phyloP scores from a whole-genome alignment of 345 rosid genomes.

The Lumnitzera racemosa region DNA sequence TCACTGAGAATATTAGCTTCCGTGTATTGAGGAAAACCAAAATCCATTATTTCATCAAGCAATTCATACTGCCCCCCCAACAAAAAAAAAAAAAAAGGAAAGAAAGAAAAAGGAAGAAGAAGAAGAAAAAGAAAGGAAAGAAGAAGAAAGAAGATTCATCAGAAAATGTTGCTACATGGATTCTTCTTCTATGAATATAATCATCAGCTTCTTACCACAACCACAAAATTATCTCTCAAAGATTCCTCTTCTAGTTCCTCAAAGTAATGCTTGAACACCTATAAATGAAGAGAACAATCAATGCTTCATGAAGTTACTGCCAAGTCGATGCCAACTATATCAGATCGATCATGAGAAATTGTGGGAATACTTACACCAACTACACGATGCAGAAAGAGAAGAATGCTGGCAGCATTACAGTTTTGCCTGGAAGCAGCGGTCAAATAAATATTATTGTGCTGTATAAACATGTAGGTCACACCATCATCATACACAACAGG shows the following conservation, averaged over 20 bases:
- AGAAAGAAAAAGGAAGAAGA: not conserved
- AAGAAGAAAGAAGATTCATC: not conserved
- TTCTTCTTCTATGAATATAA: not conserved
- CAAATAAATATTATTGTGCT: constrained; percentile 85
- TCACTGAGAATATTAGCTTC: constrained; percentile 92
- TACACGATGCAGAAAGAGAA: constrained; percentile 79
- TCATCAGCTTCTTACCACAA: constrained; percentile 58
- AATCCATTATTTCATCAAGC: constrained; percentile 99
- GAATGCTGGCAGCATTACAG: constrained; percentile 92
- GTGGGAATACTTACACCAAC: constrained; percentile 58
- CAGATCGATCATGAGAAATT: not conserved
- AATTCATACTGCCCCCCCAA: constrained; percentile 64
- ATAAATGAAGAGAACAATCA: too few relatives aligned
- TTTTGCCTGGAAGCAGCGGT: constrained; percentile 90
- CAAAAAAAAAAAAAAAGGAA: not conserved
- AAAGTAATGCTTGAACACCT: constrained; percentile 97
- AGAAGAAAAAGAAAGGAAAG: too few relatives aligned
- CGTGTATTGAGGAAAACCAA: constrained; percentile 89
- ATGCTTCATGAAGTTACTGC: not conserved
- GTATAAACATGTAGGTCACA: constrained; percentile 86
- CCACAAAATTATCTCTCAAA: constrained; percentile 92
- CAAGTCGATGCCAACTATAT: not conserved
- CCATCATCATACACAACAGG: constrained; percentile 95
- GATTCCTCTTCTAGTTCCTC: constrained; percentile 98
- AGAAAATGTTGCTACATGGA: not conserved